Evolutionary conservation across 129 eudicot genomes (phyloP).

Genomic region (Lactuca saligna): DNA sequence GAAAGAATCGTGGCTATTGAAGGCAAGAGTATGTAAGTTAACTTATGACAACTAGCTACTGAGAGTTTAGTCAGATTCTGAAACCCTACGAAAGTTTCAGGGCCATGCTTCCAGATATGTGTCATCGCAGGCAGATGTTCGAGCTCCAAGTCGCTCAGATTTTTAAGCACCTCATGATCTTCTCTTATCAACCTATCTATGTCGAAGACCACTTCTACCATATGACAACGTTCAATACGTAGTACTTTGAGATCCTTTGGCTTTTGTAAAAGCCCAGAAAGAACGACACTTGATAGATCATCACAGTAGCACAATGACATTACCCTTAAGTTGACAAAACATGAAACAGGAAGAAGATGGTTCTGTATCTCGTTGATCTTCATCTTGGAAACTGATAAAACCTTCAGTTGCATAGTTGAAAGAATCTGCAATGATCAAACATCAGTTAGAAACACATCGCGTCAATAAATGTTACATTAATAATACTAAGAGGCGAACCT

Average conservation of each 20-base stretch:
- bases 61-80: conserved; percentile 26
- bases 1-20: conserved; percentile 10
- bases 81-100: conserved; percentile 25
- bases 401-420: conserved; percentile 21
- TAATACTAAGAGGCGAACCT: conserved; percentile 2
- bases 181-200: conserved; percentile 7
- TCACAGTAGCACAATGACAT: conserved; percentile 28
- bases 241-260: conserved; percentile 25
- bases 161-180: conserved; percentile 14
- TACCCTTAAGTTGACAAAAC: conserved; percentile 11
- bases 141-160: conserved; percentile 20
- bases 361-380: conserved; percentile 17
- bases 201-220: conserved; percentile 21
- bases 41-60: conserved; percentile 15
- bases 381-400: conserved; percentile 24
- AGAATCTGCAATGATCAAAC: conserved; percentile 21
- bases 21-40: conserved; percentile 17
- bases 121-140: conserved; percentile 15
- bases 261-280: conserved; percentile 5
- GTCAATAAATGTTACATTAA: too few species aligned
- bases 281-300: conserved; percentile 23
- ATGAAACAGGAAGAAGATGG: conserved; percentile 12
- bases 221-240: conserved; percentile 20
- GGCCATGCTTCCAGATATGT: conserved; percentile 25
- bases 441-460: neutral